These are phyloP conservation scores for Lactuca saligna DNA, from an alignment of 129 eudicot species.

Conservation along the genomic window DNA sequence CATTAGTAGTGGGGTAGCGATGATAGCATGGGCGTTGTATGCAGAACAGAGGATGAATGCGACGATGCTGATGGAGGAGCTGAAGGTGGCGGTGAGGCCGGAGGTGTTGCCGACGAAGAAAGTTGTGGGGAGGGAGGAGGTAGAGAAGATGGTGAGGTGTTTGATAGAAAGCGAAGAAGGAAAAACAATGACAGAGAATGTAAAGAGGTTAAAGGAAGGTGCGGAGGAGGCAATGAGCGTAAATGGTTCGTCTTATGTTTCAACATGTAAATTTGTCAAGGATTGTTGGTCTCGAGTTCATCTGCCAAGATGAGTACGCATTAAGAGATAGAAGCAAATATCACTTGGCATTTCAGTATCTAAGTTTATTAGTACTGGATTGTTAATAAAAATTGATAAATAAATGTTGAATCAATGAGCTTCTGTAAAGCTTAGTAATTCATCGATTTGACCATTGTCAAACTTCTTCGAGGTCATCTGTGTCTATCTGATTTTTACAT, in stretches of 20 bases:
- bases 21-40: conserved; percentile 66
- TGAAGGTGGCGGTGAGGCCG: conserved; percentile 48
- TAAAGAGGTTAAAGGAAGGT: conserved; percentile 25
- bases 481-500: no score
- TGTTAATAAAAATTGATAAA: no score
- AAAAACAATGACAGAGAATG: conserved; percentile 34
- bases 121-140: conserved; percentile 55
- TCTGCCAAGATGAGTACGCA: background rate
- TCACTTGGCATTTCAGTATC: no score
- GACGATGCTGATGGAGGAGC: conserved; percentile 47
- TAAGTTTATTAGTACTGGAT: no score
- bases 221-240: conserved; percentile 24
- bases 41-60: conserved; percentile 65
- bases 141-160: conserved; percentile 47
- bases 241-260: conserved; percentile 44
- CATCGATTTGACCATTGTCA: no score
- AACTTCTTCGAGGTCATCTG: no score
- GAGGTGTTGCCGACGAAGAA: conserved; percentile 37
- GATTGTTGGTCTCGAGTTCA: conserved; percentile 25
- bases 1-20: conserved; percentile 46
- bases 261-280: conserved; percentile 29
- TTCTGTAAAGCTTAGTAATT: no score
- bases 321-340: no score
- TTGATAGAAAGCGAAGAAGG: conserved; percentile 42
- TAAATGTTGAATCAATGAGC: no score